phyloP scores from a whole-genome alignment of 176 grass and related monocot species.

The Urochloa ruziziensis region DNA sequence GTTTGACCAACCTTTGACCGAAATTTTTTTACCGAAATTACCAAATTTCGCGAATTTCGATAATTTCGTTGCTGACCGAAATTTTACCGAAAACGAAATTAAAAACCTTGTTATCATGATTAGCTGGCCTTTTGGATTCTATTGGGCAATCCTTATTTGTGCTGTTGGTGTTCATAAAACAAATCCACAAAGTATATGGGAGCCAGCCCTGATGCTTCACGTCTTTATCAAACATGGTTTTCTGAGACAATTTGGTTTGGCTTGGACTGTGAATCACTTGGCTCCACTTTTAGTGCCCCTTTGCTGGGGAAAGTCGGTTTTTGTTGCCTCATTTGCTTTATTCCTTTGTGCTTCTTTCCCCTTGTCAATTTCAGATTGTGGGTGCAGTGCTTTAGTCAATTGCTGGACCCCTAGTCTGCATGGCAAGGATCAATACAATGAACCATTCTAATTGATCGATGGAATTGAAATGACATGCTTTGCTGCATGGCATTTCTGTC shows the following conservation, averaged over 20 bases:
- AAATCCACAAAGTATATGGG: constrained; percentile 6
- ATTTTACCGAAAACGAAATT: too few relatives aligned
- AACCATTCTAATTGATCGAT: not conserved
- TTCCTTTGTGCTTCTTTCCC: constrained; percentile 25
- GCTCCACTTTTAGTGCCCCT: constrained; percentile 25
- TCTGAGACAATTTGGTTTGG: constrained; percentile 37
- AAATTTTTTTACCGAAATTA: too few relatives aligned
- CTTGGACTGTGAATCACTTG: constrained; percentile 33
- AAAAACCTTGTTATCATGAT: too few relatives aligned
- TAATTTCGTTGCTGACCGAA: too few relatives aligned
- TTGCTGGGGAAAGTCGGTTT: constrained; percentile 14
- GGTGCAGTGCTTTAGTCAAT: constrained; percentile 35
- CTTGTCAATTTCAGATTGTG: constrained; percentile 26
- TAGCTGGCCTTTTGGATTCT: not conserved
- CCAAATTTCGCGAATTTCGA: too few relatives aligned
- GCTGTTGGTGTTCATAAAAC: constrained; percentile 15
- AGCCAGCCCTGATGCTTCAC: constrained; percentile 6
- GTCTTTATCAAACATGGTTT: constrained; percentile 21
- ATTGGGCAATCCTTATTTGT: constrained; percentile 15
- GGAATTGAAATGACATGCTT: not conserved
- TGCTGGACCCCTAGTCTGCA: constrained; percentile 14
- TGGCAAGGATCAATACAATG: constrained; percentile 2
- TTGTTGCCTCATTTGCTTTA: constrained; percentile 41
- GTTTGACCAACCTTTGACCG: too few relatives aligned
- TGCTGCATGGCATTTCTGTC: not conserved